Evolutionary conservation across 768 basidiomycete genomes (phyloP), one percentile per base, ranked within the genome.

Genomic region (Suillus paluster): DNA sequence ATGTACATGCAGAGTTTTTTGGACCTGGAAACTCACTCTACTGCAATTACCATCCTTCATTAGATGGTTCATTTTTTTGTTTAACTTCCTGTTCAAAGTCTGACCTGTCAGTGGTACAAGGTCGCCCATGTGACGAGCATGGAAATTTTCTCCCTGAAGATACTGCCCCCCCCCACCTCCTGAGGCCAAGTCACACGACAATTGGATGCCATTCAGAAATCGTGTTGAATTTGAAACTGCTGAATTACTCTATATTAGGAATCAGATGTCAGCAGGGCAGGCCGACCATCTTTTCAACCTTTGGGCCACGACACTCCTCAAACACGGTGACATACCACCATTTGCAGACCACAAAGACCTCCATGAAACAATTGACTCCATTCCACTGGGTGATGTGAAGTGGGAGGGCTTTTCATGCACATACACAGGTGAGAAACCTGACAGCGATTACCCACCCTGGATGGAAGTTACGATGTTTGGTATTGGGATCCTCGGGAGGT

Each of bases 181-280:
- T 21, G 53, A 58, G 21, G 19, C 59, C 14, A 38, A 27, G 14
- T 19, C 34, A 15, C 33, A 23, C 19, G 71, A 69, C 50, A 48
- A 65, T 6, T 77, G 70, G 68, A 61, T 30, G 14, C 75, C 76
- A 39, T 77, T 76, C 50, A 11, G 63, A 27, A 66, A 68, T 48
- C 60, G 68, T 2, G 12, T 71, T 2, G 64, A 66, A 2, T 77
- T 77, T 61, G 72, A 77, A 23, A 74, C 59, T 39, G 75, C 75
- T 0, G 36, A 73, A 17, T 67, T 70, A 45, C 60, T 72, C 36
- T 75, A 67, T 61, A 66, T 70, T 11, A 49, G 67, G 48, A 54
- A 71, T 27, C 69, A 76, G 56, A 66, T 63, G 15, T 74, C 73
- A 27, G 64, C 62, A 49, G 44, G 30, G 7, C 39, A 67, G 8